Evolutionary conservation across 805 yeast species (phyloP), one percentile per base, ranked within the genome.

Genomic region (Ogataea parapolymorpha): DNA sequence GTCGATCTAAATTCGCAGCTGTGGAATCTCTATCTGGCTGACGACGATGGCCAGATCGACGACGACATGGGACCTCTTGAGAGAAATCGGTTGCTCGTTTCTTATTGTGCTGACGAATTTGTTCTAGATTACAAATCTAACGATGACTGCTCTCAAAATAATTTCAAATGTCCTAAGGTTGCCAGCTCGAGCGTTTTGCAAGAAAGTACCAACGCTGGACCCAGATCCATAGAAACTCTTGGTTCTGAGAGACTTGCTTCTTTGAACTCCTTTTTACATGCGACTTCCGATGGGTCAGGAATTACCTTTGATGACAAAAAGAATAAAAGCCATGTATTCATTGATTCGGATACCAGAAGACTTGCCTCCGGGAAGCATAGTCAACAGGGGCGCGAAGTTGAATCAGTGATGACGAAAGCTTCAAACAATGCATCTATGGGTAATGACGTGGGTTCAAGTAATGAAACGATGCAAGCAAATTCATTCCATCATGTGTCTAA

Each of bases 41-140:
- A 93, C 59, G 98, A 91, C 37, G 97, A 90, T 58, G 91, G 91
- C 6, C 96, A 95, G 37, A 82, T 85, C 27, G 89, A 87, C 39
- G 99, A 95, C 51, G 86, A 88, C 38, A 90, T 93, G 67, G 98
- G 98, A 2, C 78, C 90, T 1, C 66, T 93, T 41, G 91, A 84
- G 32, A 68, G 97, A 48, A 71, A 76, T 0, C 69, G 90, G 39
- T 53, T 67, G 4, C 67, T 93, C 20, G 68, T 79, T 2, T 78
- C 91, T 0, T 86, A 88, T 59, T 85, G 88, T 17, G 82, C 80
- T 40, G 86, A 81, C 49, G 96, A 88, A 50, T 75, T 93, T 41
- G 95, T 95, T 0, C 58, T 93, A 10, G 81, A 88, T 38, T 20
- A 6, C 22, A 20, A 20, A 20, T 20, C 22, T 8, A 20, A 20